Evolutionary conservation across 2,329 filamentous ascomycete genomes (phyloP).

Genomic region (Graphiopsis chlorocephala): DNA sequence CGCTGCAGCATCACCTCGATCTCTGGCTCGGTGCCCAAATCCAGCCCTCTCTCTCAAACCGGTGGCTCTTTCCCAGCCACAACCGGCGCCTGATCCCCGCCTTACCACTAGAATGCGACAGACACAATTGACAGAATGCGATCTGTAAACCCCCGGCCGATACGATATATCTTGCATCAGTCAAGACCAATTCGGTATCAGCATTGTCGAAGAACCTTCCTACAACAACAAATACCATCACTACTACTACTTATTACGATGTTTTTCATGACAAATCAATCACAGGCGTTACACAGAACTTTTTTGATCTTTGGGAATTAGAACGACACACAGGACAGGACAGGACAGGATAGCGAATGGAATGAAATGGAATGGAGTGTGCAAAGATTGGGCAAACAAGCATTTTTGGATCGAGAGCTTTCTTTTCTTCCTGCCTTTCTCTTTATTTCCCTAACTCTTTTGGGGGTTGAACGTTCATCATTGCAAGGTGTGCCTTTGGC

Average conservation of each 20-base stretch:
- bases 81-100: background rate
- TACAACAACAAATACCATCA: background rate
- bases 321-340: background rate
- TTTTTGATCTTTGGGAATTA: background rate
- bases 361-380: background rate
- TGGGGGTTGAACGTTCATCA: background rate
- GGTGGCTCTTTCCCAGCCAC: background rate
- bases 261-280: background rate
- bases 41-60: conserved; percentile 9
- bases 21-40: conserved; percentile 10
- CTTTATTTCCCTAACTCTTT: background rate
- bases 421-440: background rate
- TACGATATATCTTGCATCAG: background rate
- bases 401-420: background rate
- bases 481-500: background rate
- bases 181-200: background rate
- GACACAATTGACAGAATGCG: background rate
- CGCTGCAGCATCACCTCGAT: conserved; percentile 9
- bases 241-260: background rate
- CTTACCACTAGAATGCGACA: background rate
- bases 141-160: background rate
- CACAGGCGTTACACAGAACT: background rate
- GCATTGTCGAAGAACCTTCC: background rate
- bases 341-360: background rate
- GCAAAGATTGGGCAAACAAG: background rate